Base-by-base conservation (phyloP, 306 rosid species). In the Bauhinia variegata region DNA sequence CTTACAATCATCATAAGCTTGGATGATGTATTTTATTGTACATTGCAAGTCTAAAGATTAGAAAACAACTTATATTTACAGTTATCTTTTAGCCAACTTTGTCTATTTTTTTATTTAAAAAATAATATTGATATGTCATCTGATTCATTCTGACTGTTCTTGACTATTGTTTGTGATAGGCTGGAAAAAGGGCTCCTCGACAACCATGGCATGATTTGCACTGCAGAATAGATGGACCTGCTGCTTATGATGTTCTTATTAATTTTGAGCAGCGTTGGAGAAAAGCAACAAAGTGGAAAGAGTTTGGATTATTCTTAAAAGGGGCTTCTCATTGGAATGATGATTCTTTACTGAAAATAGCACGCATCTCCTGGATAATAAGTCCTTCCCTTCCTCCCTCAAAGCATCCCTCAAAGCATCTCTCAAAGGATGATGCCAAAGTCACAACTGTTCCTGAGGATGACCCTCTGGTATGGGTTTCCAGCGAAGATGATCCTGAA, bases 181-280 rank as follows among this genome's bases (percentile, higher is more conserved):
- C 89, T 82, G 96, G 92, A 75, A 71, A 78, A 46, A 88, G 71
- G 79, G 86, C 75, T 75, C 99, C 99, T 47, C 78, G 99, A 81
- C 77, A 95, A 82, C 99, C 99, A 28, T 95, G 99, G 99, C 99
- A 95, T 80, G 99, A 95, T 78, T 77, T 83, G 84, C 99, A 95
- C 75, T 79, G 95, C 82, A 85, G 87, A 84, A 80, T 95, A 60
- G 97, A 95, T 12, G 99, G 97, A 56, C 96, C 96, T 64, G 96
- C 97, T 70, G 99, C 99, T 31, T 95, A 90, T 51, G 99, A 95
- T 79, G 77, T 90, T 84, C 95, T 95, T 65, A 70, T 88, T 68
- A 90, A 95, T 82, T 95, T 95, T 70, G 99, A 95, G 78, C 96
- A 90, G 79, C 95, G 97, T 32, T 95, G 97, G 99, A 88, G 62